Evolutionary conservation across 2,329 filamentous ascomycete species (phyloP).

Genomic region (Arthrobotrys conoides): DNA sequence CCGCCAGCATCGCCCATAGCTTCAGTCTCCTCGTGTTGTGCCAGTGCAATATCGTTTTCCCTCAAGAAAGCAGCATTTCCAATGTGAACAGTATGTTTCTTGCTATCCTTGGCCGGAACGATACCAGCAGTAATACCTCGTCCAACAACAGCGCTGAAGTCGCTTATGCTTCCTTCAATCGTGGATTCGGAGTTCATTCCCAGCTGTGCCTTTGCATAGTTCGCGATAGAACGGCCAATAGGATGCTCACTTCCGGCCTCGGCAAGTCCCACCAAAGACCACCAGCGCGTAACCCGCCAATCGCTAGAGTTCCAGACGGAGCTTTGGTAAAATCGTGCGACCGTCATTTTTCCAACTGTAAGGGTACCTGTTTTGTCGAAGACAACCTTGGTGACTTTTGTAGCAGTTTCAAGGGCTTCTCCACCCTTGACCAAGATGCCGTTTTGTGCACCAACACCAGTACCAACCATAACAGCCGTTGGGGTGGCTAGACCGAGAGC

Average conservation of each 20-base stretch:
- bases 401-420: constrained; percentile 89
- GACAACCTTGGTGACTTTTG: constrained; percentile 89
- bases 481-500: constrained; percentile 95
- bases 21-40: constrained; percentile 75
- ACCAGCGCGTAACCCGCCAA: constrained; percentile 84
- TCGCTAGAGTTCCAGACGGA: constrained; percentile 78
- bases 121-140: constrained; percentile 86
- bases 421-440: constrained; percentile 99
- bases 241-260: constrained; percentile 97
- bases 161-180: constrained; percentile 85
- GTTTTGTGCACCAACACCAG: constrained; percentile 94
- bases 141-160: constrained; percentile 86
- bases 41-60: constrained; percentile 78
- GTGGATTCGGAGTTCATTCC: constrained; percentile 79
- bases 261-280: constrained; percentile 93
- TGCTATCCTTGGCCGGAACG: constrained; percentile 80
- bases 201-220: constrained; percentile 81
- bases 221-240: constrained; percentile 88
- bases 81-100: constrained; percentile 82
- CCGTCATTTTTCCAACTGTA: constrained; percentile 95
- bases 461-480: constrained; percentile 98
- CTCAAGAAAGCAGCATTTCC: constrained; percentile 85
- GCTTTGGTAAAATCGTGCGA: constrained; percentile 79
- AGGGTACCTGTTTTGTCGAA: constrained; percentile 97
- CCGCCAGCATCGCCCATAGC: constrained; percentile 68